Evolutionary conservation across 106 monocot species (phyloP).

Genomic region (Allium sativum): DNA sequence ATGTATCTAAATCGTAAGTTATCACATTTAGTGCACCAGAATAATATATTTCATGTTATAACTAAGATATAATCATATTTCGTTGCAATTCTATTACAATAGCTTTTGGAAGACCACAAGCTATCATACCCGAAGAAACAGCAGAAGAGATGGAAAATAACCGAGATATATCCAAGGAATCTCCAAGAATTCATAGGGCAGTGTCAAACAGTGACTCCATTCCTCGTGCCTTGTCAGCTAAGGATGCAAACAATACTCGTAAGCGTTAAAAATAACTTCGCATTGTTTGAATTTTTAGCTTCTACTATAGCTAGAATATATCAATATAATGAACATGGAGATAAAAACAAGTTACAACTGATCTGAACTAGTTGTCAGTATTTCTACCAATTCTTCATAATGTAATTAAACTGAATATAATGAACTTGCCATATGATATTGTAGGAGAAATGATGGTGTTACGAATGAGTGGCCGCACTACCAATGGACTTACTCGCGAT

Average conservation of each 20-base stretch:
- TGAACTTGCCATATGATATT: background rate
- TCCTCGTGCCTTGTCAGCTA: conserved; percentile 14
- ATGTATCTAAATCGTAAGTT: conserved; percentile 81
- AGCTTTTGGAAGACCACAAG: conserved; percentile 55
- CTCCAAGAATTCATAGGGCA: conserved; percentile 12
- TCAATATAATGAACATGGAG: background rate
- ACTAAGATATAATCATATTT: background rate
- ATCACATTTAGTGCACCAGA: background rate
- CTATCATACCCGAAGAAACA: conserved; percentile 51
- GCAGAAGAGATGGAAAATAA: conserved; percentile 34
- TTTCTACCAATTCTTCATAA: background rate
- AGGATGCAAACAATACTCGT: conserved; percentile 25
- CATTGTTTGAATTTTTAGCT: background rate
- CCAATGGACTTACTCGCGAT: conserved; percentile 13
- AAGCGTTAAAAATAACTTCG: conserved; percentile 2
- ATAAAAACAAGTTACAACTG: background rate
- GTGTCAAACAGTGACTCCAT: conserved; percentile 14
- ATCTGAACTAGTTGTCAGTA: background rate
- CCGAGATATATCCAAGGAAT: conserved; percentile 8
- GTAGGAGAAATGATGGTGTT: conserved; percentile 36
- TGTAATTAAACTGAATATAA: conserved; percentile 2
- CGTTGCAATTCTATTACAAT: conserved; percentile 5
- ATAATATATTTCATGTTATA: background rate
- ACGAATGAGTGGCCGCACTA: conserved; percentile 15
- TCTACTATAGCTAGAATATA: background rate